Base-by-base conservation (phyloP, 192 early-diverging fungal species). In the Phycomyces blakesleeanus region DNA sequence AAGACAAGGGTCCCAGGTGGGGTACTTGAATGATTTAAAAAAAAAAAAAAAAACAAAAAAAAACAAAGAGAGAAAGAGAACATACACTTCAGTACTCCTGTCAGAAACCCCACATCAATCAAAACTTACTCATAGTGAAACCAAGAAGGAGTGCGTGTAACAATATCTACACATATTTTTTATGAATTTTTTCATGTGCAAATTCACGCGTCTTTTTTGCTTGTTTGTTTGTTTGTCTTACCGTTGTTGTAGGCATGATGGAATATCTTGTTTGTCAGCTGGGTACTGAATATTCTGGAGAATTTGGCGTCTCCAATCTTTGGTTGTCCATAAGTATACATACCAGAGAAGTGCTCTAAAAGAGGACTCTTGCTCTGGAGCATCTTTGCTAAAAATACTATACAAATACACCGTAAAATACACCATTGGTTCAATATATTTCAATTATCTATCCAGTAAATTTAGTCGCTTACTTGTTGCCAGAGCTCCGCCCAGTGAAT, bases 171-270 rank as follows among this genome's bases (percentile, higher is more conserved):
- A 2, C 29, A 40, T 22, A 26, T 26, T 47, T 41, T 47, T 3
- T 47, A 47, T 47, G 18, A 47, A 18, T 47, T 18, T 47, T 6
- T 47, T 47, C 18, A 47, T 34, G 47, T 50, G 47, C 16, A 21
- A 50, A 47, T 40, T 40, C 10, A 20, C 16, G 40, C 39, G 9
- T 14, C 2, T 34, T 60, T 58, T 11, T 5, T 58, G 0, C 20
- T 51, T 22, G n/a, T 24, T 25, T 24, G n/a, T 47, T 53, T 53
- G 14, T 62, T 21, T n/a, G 24, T n/a, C 29, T 51, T 71, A 76
- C 80, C 81, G 47, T 83, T 83, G 47, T 83, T 83, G 40, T 81
- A 73, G 11, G 76, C 71, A 42, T 83, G 81, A 61, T 83, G 75
- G 49, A 83, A 83, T 59, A 83, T 83, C 53, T 79, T 81, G 58